A percentile compares a stretch with the other conserved stretches of the same genome.
These are phyloP conservation scores for Cryoendolithus antarcticus DNA, from an alignment of 2,329 filamentous ascomycete species.

Conservation along the genomic window DNA sequence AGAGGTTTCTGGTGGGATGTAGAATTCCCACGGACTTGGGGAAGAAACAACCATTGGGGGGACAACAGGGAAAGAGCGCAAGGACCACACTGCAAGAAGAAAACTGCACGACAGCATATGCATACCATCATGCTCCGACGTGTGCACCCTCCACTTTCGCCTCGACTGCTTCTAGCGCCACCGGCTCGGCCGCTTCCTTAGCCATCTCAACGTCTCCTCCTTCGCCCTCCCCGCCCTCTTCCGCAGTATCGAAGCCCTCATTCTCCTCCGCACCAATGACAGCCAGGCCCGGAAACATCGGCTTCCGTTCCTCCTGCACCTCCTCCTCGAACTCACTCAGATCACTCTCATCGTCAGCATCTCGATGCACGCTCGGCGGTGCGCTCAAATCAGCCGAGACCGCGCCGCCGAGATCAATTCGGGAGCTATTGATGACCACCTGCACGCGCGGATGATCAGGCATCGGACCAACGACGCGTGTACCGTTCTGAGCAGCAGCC, in stretches of 20 bases:
- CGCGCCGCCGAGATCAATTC: constrained; percentile 19
- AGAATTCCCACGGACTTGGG: too few relatives aligned
- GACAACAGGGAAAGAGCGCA: too few relatives aligned
- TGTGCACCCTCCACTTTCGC: too few relatives aligned
- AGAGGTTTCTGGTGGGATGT: too few relatives aligned
- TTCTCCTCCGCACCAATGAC: background rate
- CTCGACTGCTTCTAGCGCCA: background rate
- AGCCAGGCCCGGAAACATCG: constrained; percentile 16
- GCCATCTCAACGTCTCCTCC: constrained; percentile 7
- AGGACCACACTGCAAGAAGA: too few relatives aligned
- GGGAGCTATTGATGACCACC: constrained; percentile 17
- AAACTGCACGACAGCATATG: too few relatives aligned
- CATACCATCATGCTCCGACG: too few relatives aligned
- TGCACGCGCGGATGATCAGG: constrained; percentile 10
- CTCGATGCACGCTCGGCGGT: constrained; percentile 42
- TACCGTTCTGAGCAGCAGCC: constrained; percentile 8
- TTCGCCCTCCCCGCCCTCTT: constrained; percentile 3
- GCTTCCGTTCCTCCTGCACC: constrained; percentile 6
- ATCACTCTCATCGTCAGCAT: constrained; percentile 44
- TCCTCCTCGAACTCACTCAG: constrained; percentile 36
- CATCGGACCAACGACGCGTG: constrained; percentile 3
- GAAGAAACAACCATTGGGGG: too few relatives aligned
- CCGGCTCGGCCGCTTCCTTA: constrained; percentile 11
- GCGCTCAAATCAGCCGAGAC: constrained; percentile 36
- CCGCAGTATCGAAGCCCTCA: constrained; percentile 5